A percentile compares a stretch with the other conserved stretches of the same genome.
Evolutionary conservation across 805 yeast genomes (phyloP).

Genomic region (Wickerhamiella brachini): DNA sequence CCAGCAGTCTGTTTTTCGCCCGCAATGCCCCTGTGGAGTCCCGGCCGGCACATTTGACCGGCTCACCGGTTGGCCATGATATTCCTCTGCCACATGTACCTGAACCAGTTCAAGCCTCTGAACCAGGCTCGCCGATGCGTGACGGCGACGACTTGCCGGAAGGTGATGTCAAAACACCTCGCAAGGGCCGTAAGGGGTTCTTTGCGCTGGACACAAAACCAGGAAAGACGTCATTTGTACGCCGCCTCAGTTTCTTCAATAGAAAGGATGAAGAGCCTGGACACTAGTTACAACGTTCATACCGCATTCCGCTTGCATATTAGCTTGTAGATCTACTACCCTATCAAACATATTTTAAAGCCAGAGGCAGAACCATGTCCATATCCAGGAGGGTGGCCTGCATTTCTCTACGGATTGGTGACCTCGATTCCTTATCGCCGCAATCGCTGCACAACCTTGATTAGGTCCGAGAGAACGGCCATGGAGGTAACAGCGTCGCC

Average conservation of each 20-base stretch:
- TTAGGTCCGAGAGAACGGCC: slow-evolving; percentile 88
- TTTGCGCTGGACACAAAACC: background rate
- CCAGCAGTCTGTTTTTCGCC: background rate
- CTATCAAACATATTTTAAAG: no score
- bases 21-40: background rate
- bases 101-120: background rate
- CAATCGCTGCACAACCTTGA: slow-evolving; percentile 61
- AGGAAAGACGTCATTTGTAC: background rate
- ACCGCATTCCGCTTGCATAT: background rate
- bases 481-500: slow-evolving; percentile 66
- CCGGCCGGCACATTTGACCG: background rate
- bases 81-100: background rate
- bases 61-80: background rate
- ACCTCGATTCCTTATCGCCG: no score
- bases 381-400: no score
- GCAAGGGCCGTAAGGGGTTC: background rate
- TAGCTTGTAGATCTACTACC: no score
- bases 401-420: no score
- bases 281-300: slow-evolving; percentile 35
- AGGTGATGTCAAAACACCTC: background rate
- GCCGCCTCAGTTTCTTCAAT: slow-evolving; percentile 1
- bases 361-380: no score
- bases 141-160: background rate
- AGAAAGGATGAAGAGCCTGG: background rate
- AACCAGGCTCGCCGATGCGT: background rate